phyloP scores from a whole-genome alignment of 2,329 filamentous ascomycete genomes.

The Aspergillus niger region DNA sequence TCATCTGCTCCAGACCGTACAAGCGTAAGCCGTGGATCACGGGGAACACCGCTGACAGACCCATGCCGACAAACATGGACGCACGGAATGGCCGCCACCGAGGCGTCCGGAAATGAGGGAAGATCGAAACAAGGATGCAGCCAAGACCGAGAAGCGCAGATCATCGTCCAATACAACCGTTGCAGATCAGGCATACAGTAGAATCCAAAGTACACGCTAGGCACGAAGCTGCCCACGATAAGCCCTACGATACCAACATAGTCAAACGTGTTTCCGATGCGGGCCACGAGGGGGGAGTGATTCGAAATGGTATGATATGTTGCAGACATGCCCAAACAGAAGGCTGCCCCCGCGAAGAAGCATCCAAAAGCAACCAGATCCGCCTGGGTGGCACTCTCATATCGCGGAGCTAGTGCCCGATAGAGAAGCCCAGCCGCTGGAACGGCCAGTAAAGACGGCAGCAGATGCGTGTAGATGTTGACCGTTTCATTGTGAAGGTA shows the following conservation, averaged over 20 bases:
- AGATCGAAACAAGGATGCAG: slow-evolving; percentile 74
- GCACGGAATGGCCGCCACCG: slow-evolving; percentile 82
- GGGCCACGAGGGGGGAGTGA: slow-evolving; percentile 75
- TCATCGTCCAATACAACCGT: slow-evolving; percentile 74
- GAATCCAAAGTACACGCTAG: slow-evolving; percentile 84
- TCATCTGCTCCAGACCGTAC: slow-evolving; percentile 67
- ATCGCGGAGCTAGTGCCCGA: slow-evolving; percentile 63
- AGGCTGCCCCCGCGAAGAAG: slow-evolving; percentile 74
- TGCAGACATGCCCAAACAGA: slow-evolving; percentile 78
- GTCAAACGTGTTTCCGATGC: slow-evolving; percentile 88
- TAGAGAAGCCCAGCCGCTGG: slow-evolving; percentile 57
- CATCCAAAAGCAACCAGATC: slow-evolving; percentile 75
- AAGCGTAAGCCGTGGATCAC: slow-evolving; percentile 72
- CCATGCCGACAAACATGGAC: slow-evolving; percentile 85
- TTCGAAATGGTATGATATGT: slow-evolving; percentile 84
- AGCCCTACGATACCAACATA: slow-evolving; percentile 91
- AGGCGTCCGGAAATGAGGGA: slow-evolving; percentile 82
- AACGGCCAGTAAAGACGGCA: slow-evolving; percentile 66
- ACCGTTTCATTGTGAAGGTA: slow-evolving; percentile 70
- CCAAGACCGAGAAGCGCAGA: slow-evolving; percentile 72
- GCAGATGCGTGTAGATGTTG: slow-evolving; percentile 71
- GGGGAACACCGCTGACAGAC: slow-evolving; percentile 79
- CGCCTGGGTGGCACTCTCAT: slow-evolving; percentile 59
- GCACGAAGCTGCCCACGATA: slow-evolving; percentile 89
- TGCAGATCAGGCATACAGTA: slow-evolving; percentile 68